A percentile compares a stretch with the other conserved stretches of the same genome.
phyloP scores from a whole-genome alignment of 805 yeast species.

The Metschnikowia arizonensis region DNA sequence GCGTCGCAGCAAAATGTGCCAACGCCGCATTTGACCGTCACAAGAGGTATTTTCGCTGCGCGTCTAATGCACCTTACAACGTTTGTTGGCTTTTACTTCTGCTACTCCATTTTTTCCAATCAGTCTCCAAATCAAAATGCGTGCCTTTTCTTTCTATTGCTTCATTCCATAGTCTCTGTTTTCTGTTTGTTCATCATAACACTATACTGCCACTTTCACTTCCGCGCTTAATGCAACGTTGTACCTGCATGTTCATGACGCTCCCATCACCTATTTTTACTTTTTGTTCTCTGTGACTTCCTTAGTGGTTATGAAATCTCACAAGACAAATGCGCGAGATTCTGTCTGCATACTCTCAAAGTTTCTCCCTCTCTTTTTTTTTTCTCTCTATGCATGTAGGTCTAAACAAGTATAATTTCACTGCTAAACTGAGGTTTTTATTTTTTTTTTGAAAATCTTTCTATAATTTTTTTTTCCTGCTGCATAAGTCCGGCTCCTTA shows the following conservation, averaged over 20 bases:
- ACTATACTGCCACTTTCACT: too few relatives aligned
- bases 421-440: not conserved
- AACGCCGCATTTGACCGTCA: not conserved
- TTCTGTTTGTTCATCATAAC: too few relatives aligned
- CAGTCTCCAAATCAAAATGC: too few relatives aligned
- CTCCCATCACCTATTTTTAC: not conserved
- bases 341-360: not conserved
- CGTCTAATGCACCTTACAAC: slow-evolving; percentile 5
- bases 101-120: too few relatives aligned
- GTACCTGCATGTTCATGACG: not conserved
- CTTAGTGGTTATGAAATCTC: slow-evolving; percentile 1
- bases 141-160: too few relatives aligned
- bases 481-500: not conserved
- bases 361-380: too few relatives aligned
- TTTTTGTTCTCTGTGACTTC: not conserved
- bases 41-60: slow-evolving; percentile 3
- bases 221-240: too few relatives aligned
- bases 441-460: too few relatives aligned
- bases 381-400: too few relatives aligned
- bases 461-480: too few relatives aligned
- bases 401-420: not conserved
- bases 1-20: not conserved
- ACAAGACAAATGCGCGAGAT: not conserved
- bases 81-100: not conserved
- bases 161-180: too few relatives aligned